Conservation (phyloP, 73 alveolate species). For the Paraurostyla sp. region DNA sequence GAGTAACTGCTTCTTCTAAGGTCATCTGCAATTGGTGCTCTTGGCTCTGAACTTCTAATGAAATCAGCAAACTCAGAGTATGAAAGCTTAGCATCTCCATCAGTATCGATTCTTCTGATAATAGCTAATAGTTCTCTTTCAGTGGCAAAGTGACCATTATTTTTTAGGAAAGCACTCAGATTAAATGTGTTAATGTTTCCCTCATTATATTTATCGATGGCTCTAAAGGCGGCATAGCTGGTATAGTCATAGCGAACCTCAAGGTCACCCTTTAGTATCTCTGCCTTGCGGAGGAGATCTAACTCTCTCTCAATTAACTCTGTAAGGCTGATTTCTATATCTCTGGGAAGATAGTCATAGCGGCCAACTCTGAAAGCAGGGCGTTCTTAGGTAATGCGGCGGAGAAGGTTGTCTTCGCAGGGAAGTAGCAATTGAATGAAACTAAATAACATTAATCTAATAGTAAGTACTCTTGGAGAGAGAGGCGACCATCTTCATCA, state of each 20-base stretch:
- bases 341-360: slow-evolving; percentile 34
- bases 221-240: slow-evolving; percentile 1
- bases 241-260: slow-evolving; percentile 44
- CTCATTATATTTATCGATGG: slow-evolving; percentile 31
- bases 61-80: slow-evolving; percentile 34
- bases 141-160: not conserved
- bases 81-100: slow-evolving; percentile 26
- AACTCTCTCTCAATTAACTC: slow-evolving; percentile 35
- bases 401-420: slow-evolving; percentile 44
- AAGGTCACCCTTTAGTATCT: slow-evolving; percentile 17
- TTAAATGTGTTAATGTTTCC: not conserved
- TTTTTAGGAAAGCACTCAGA: slow-evolving; percentile 14
- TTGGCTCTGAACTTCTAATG: not conserved
- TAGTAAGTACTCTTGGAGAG: no score
- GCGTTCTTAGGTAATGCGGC: not conserved
- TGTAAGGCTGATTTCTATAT: not conserved
- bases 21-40: not conserved
- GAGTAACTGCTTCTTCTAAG: not conserved
- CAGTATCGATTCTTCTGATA: slow-evolving; percentile 62
- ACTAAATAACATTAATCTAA: no score
- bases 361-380: slow-evolving; percentile 31
- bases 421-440: slow-evolving; percentile 67
- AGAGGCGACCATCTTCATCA: slow-evolving; percentile 61
- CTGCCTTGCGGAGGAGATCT: not conserved
- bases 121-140: slow-evolving; percentile 52